Evolutionary conservation across 164 flowering plant species (phyloP).

Genomic region (Amborella trichopoda): DNA sequence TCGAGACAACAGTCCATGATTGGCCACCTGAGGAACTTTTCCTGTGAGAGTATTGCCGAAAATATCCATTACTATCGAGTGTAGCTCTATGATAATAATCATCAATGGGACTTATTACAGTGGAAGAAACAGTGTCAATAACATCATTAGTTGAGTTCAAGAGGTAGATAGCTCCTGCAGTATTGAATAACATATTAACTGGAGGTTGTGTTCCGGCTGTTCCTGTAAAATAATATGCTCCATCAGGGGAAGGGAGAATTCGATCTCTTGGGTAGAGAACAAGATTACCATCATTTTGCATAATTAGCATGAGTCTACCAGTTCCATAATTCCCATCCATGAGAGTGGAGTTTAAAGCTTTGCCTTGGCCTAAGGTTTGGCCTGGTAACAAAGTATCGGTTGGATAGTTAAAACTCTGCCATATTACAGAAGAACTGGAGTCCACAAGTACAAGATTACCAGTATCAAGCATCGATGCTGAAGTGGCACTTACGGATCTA

Average conservation of each 20-base stretch:
- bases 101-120: background rate
- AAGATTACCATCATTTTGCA: constrained; percentile 6
- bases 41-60: constrained; percentile 16
- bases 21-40: constrained; percentile 2
- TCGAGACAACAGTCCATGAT: background rate
- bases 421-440: background rate
- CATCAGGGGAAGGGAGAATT: background rate
- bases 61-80: constrained; percentile 23
- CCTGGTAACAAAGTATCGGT: constrained; percentile 30
- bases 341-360: constrained; percentile 8
- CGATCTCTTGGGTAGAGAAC: constrained; percentile 11
- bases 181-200: background rate
- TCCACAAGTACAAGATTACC: constrained; percentile 28
- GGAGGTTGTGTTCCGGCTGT: background rate
- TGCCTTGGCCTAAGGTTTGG: constrained; percentile 7
- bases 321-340: constrained; percentile 11
- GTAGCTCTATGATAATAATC: constrained; percentile 20
- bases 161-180: background rate
- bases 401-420: constrained; percentile 26
- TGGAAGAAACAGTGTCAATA: background rate
- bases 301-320: constrained; percentile 19
- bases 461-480: constrained; percentile 28
- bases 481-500: constrained; percentile 1
- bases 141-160: background rate
- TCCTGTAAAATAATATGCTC: background rate